Percentiles rank a stretch among this genome's conserved stretches.
Conservation (phyloP, 1,139 yeast species). For the Taphrina flavorubra region DNA sequence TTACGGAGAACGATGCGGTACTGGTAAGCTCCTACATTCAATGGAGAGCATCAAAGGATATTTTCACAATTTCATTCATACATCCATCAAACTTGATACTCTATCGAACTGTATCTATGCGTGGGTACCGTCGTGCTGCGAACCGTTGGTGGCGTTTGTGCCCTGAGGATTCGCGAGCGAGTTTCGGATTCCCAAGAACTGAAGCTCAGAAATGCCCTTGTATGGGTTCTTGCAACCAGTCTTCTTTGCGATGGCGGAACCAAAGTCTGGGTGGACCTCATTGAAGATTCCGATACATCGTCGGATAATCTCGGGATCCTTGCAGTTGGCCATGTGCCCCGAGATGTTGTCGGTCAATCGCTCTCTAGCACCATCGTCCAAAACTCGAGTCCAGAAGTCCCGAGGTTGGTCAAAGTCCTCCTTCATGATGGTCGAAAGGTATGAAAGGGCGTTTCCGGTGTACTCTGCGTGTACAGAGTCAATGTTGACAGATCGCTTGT, state of each 20-base stretch:
- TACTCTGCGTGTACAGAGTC: constrained; percentile 71
- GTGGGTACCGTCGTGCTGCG: constrained; percentile 39
- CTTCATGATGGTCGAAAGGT: constrained; percentile 60
- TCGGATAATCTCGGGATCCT: constrained; percentile 72
- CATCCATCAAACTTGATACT: not conserved
- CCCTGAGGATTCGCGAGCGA: constrained; percentile 12
- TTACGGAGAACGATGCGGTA: no score
- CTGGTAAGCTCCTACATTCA: no score
- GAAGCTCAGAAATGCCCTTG: constrained; percentile 30
- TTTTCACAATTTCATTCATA: not conserved
- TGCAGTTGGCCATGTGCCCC: constrained; percentile 72
- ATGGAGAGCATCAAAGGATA: no score
- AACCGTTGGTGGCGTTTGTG: constrained; percentile 32
- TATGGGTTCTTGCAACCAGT: constrained; percentile 48
- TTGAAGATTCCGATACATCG: constrained; percentile 76
- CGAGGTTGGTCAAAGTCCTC: constrained; percentile 74
- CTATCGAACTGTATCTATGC: constrained; percentile 4
- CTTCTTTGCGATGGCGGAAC: constrained; percentile 66
- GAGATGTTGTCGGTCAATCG: constrained; percentile 85
- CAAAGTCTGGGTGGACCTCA: constrained; percentile 73
- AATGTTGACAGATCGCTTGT: constrained; percentile 45
- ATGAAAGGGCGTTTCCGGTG: constrained; percentile 85
- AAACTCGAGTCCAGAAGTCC: constrained; percentile 66
- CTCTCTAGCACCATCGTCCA: constrained; percentile 80
- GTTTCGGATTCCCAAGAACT: constrained; percentile 31